Conservation (phyloP, 2,329 filamentous ascomycete species). For the Penicillium sp. region DNA sequence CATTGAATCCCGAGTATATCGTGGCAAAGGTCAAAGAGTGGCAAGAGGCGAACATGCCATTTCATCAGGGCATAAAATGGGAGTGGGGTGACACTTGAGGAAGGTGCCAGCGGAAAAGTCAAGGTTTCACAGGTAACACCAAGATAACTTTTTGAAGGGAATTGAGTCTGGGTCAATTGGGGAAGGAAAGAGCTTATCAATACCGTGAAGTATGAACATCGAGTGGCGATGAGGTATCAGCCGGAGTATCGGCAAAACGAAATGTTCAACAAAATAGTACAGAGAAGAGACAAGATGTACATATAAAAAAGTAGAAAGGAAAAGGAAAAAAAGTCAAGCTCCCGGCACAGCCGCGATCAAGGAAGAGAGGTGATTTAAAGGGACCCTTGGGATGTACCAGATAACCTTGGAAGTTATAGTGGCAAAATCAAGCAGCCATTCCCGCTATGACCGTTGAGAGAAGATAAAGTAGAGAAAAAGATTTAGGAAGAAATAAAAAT, state of each 20-base stretch:
- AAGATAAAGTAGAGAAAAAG: constrained; percentile 8
- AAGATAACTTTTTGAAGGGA: constrained; percentile 1
- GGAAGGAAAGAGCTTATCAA: constrained; percentile 2
- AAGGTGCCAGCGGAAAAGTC: constrained; percentile 10
- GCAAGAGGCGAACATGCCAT: constrained; percentile 8
- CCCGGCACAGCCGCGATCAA: constrained; percentile 1
- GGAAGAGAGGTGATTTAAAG: neutral
- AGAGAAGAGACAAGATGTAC: constrained; percentile 4
- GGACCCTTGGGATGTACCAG: neutral
- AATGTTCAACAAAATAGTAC: neutral
- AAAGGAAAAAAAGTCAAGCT: neutral
- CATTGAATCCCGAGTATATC: constrained; percentile 4
- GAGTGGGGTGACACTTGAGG: constrained; percentile 5
- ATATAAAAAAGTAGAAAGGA: neutral
- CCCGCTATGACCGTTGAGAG: constrained; percentile 6
- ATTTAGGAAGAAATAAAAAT: neutral
- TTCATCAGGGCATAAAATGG: constrained; percentile 8
- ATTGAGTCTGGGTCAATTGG: constrained; percentile 4
- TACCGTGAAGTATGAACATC: constrained; percentile 4
- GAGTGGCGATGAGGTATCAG: neutral
- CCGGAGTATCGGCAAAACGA: neutral
- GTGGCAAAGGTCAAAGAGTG: constrained; percentile 10
- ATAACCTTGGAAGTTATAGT: constrained; percentile 4
- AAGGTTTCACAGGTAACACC: constrained; percentile 25
- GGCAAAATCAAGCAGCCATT: constrained; percentile 7